phyloP scores from a whole-genome alignment of 306 rosid species.

The Cucurbita argyrosperma region DNA sequence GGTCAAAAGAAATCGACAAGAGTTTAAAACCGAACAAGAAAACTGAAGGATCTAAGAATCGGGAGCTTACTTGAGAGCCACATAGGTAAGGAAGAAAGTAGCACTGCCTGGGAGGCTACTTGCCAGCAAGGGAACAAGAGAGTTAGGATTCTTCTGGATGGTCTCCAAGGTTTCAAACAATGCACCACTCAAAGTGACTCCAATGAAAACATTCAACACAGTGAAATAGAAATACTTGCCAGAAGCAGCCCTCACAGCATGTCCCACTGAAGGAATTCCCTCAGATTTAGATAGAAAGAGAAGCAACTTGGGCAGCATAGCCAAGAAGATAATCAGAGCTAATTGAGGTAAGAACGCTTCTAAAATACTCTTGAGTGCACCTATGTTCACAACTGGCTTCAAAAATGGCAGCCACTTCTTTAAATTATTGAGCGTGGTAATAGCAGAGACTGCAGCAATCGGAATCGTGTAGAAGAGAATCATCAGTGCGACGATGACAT shows the following conservation, averaged over 20 bases:
- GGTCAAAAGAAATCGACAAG: not conserved
- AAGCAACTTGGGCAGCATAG: constrained; percentile 71
- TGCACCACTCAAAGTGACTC: constrained; percentile 68
- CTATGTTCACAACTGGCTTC: constrained; percentile 30
- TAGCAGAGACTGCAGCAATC: constrained; percentile 46
- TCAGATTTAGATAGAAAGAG: constrained; percentile 57
- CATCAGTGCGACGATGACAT: constrained; percentile 47
- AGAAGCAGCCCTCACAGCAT: constrained; percentile 68
- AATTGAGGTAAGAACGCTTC: constrained; percentile 93
- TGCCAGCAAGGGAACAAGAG: constrained; percentile 29
- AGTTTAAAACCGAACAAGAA: not conserved
- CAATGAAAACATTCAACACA: constrained; percentile 71
- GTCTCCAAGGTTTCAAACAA: constrained; percentile 44
- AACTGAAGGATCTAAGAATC: not conserved
- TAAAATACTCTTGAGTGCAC: constrained; percentile 38
- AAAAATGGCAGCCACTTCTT: constrained; percentile 60
- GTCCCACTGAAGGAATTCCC: constrained; percentile 75
- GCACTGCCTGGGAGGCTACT: constrained; percentile 62
- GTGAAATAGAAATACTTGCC: constrained; percentile 84
- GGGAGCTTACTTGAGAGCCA: constrained; percentile 73
- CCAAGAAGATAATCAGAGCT: constrained; percentile 65
- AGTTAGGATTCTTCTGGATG: constrained; percentile 28
- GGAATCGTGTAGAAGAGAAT: constrained; percentile 75
- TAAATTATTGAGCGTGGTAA: constrained; percentile 60
- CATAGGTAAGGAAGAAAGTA: constrained; percentile 73